Percentiles rank a stretch among this genome's conserved stretches.
These are phyloP conservation scores for Neurospora africana DNA, from an alignment of 495 filamentous ascomycete species.

Conservation along the genomic window DNA sequence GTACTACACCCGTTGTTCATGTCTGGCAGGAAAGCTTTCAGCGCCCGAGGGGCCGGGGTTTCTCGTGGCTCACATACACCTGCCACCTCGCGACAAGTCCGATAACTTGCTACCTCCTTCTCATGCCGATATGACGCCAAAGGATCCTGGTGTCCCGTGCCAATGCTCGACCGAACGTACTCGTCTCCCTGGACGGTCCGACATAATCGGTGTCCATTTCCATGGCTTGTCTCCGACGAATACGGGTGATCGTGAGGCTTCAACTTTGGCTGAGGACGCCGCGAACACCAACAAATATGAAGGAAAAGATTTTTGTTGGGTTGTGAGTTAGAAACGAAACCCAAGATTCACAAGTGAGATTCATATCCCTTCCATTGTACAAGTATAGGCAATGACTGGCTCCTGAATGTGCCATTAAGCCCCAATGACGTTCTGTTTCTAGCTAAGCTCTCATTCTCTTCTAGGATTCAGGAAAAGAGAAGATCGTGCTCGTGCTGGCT, in stretches of 20 bases:
- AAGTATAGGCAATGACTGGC: neutral
- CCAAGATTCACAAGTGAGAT: neutral
- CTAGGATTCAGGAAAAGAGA: neutral
- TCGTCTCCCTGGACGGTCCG: neutral
- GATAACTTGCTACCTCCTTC: neutral
- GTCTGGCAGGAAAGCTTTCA: neutral
- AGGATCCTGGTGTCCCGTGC: neutral
- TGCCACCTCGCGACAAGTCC: neutral
- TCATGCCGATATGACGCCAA: neutral
- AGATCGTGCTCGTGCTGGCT: neutral
- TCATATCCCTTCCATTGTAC: neutral
- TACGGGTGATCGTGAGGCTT: neutral
- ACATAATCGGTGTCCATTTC: neutral
- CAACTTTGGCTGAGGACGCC: neutral
- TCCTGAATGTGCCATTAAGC: neutral
- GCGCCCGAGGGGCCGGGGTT: accelerated
- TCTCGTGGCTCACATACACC: neutral
- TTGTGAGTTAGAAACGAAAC: neutral
- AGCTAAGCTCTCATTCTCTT: neutral
- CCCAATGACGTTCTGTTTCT: neutral
- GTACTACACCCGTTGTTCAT: neutral
- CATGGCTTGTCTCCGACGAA: neutral
- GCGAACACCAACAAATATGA: neutral
- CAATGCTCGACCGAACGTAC: neutral
- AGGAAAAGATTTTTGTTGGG: neutral